Base-by-base conservation (phyloP, 257 asterid genomes). In the Thymus mandschuricus region DNA sequence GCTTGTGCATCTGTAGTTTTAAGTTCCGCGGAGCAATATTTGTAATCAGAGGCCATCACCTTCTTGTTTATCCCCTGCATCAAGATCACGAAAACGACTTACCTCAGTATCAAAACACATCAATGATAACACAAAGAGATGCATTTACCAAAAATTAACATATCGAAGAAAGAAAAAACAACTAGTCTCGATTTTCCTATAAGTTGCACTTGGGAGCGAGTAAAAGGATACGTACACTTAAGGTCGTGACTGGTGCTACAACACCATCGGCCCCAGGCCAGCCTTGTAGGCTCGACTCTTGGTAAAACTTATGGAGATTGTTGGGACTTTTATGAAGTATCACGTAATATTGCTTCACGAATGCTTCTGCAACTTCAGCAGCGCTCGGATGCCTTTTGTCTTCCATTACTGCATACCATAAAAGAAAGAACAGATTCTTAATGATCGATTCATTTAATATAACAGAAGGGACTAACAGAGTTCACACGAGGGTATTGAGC, bases 41-140 rank as follows among this genome's bases (percentile, higher is more conserved):
- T 76, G 73, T 70, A 81, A 30, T 78, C 85, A 1, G 92, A 84
- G 12, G 92, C 73, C 86, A 88, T 75, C 77, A 89, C 79, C 79
- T 49, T 80, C 3, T 82, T 84, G 21, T 57, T 62, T 52, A 92
- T 89, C 27, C 62, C 90, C 98, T 92, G 83, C 49, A 72, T 43
- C 56, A 64, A 65, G 11, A 66, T 35, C 3, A 61, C 13, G 31
- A 7, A 44, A 43, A 33, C 12, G 12, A 29, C 59, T 6, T 33
- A 31, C 9, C 8, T 60, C 10, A 71, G n/a, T 60, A 10, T 29
- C 34, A 40, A 35, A 55, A 10, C 3, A 4, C 10, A 7, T 35
- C 10, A 69, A 21, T 43, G 6, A 57, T 40, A 21, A 60, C 60
- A 8, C 10, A 29, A 34, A 30, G n/a, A 6, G 21, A 12, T 43